Evolutionary conservation across 805 yeast genomes (phyloP), one percentile per base, ranked within the genome.

Genomic region (Saccharomyces mikatae): DNA sequence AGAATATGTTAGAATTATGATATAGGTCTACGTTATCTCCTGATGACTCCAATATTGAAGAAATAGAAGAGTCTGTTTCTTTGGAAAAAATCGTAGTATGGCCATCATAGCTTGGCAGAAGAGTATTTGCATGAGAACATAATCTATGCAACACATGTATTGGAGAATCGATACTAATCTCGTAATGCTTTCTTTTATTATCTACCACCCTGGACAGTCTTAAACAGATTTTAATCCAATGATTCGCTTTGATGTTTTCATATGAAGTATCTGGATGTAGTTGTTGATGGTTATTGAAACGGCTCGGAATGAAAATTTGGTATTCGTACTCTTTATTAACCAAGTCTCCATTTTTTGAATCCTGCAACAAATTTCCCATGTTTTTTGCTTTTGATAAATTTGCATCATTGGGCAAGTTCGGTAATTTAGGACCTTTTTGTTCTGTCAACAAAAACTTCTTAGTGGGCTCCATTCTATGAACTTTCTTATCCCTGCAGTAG

Each of bases 101-200:
- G 1, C 62, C 63, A 49, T 80, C 82, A 66, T 87, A 87, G 5
- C 89, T 84, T 4, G 96, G 96, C 47, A 87, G 71, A 41, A 87
- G 68, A 1, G 92, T 87, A 62, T 87, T 86, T 4, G 87, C 87
- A 70, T 86, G 96, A 0, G 89, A 86, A 58, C 96, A 89, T 50
- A 80, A 72, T 6, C 85, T 82, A 50, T 91, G 83, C 51, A 91
- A 73, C 4, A 94, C 76, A 63, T 87, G 95, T 56, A 94, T 83
- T 3, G 99, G 99, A 2, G 97, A 88, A 70, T 94, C 99, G 54
- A 94, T 92, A 55, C 89, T 84, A 48, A 94, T 87, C 72, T 94
- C 99, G 67, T 87, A 94, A 66, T 90, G 97, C 67, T 91, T 94
- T 48, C 96, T 76, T 65, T 88, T 88, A 11, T 74, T 78, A 49